Conservation (phyloP, 2,329 filamentous ascomycete genomes). For the Cephalotrichum gorgonifer region DNA sequence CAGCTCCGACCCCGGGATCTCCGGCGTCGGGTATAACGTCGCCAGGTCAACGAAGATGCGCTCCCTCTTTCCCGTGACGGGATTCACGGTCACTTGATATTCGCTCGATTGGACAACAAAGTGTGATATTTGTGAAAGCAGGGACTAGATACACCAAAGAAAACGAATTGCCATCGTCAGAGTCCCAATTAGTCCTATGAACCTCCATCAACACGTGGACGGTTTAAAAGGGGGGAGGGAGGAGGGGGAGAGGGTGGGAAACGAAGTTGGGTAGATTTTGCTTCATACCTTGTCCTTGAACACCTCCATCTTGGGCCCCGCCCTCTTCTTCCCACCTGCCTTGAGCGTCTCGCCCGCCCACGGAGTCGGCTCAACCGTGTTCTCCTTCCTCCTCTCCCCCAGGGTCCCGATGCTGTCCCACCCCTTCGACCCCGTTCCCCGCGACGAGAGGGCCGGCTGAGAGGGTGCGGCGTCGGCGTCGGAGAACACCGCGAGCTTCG, state of each 20-base stretch:
- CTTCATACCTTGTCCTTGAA: constrained; percentile 90
- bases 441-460: constrained; percentile 42
- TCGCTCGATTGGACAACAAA: constrained; percentile 59
- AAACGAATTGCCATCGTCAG: constrained; percentile 16
- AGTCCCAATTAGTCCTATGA: constrained; percentile 87
- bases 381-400: constrained; percentile 88
- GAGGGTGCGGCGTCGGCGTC: constrained; percentile 59
- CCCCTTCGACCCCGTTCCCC: constrained; percentile 51
- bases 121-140: constrained; percentile 50
- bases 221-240: constrained; percentile 17
- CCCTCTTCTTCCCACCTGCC: constrained; percentile 70
- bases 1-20: constrained; percentile 61
- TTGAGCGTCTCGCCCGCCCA: constrained; percentile 90
- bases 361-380: constrained; percentile 71
- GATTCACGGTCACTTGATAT: constrained; percentile 73
- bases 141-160: constrained; percentile 40
- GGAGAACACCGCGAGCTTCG: constrained; percentile 86
- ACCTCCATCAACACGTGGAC: constrained; percentile 75
- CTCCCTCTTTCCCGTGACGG: constrained; percentile 72
- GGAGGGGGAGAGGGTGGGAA: constrained; percentile 8
- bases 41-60: constrained; percentile 81
- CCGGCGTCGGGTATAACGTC: constrained; percentile 70
- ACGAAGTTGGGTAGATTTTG: neutral
- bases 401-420: constrained; percentile 91
- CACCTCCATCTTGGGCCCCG: constrained; percentile 69